Evolutionary conservation across 352 stramenopile genomes (phyloP), one percentile per base, ranked within the genome.

Genomic region (Pythium apleroticum): DNA sequence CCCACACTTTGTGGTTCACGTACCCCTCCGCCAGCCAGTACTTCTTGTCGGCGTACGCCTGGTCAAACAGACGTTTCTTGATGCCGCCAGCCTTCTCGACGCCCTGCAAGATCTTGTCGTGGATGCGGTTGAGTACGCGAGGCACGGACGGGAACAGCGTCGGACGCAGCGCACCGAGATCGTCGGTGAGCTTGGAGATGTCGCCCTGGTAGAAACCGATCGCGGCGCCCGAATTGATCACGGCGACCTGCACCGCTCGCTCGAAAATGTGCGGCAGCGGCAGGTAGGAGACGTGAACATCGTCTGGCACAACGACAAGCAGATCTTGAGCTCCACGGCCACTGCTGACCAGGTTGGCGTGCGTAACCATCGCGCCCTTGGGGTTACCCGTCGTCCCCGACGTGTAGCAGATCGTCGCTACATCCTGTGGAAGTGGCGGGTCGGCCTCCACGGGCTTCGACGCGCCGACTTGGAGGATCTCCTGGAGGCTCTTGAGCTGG

Each of bases 241-340:
- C 85, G 25, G 83, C 81, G 15, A 74, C 84, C 2, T 96, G 88
- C 22, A 98, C 80, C 2, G 89, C 72, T 8, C 96, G 84, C 79
- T 99, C 97, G 60, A 98, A 98, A 31, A 99, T 96, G 73, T 99
- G 97, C 0, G 96, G 82, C 22, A 99, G 72, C n/a, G 96, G 97
- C 31, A 99, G 75, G 75, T 99, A 99, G 20, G 88, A 97, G 17
- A 98, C 72, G 72, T 98, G 92, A 27, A 96, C 77, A 73, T 98
- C 94, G 22, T 60, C 33, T 14, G 43, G 43, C 9, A 20, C 43
- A 3, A 50, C 43, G 7, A 14, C 43, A 15, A 50, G 20, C 43
- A 50, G 43, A 50, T 50, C 43, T 17, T 50, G 43, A 27, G 43
- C 60, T 33, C 33, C 24, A 20, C 37, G 33, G 7, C 35, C 22